These are phyloP conservation scores for Lentithecium fluviatile DNA, from an alignment of 495 filamentous ascomycete species.

Conservation along the genomic window DNA sequence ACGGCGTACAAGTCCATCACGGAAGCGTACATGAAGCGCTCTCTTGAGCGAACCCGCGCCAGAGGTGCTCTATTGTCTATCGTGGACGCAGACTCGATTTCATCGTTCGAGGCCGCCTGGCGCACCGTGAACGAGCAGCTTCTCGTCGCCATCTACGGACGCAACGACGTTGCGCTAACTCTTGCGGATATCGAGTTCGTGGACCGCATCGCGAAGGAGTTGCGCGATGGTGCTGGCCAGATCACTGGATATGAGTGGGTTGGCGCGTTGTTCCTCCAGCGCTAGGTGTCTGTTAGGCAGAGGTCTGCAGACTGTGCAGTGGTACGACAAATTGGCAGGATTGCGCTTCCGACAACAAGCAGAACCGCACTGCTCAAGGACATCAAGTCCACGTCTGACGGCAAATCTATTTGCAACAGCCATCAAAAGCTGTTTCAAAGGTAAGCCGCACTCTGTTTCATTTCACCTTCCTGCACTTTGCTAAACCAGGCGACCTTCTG, in stretches of 20 bases:
- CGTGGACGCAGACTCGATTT: not conserved
- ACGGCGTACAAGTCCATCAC: not conserved
- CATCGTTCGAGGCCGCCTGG: conserved; percentile 1
- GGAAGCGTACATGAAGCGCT: not conserved
- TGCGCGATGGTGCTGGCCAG: conserved; percentile 10
- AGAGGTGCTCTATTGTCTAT: not conserved
- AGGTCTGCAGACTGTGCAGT: not conserved
- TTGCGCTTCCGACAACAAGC: too few species aligned
- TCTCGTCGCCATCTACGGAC: conserved; percentile 10
- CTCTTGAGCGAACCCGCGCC: conserved; percentile 1
- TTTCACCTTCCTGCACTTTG: too few species aligned
- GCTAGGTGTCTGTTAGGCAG: not conserved
- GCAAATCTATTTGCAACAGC: too few species aligned
- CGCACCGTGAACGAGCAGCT: conserved; percentile 4
- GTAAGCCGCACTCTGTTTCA: too few species aligned
- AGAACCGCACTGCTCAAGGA: too few species aligned
- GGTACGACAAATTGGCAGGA: not conserved
- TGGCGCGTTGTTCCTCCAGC: not conserved
- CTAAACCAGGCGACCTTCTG: too few species aligned
- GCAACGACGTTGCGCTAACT: conserved; percentile 4
- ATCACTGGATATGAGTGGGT: conserved; percentile 15
- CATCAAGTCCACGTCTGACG: too few species aligned
- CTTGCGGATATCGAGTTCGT: conserved; percentile 1
- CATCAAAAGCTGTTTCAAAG: too few species aligned
- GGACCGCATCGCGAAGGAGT: conserved; percentile 1